Evolutionary conservation across 2,329 filamentous ascomycete species (phyloP).

Genomic region (Colletotrichum agaves): DNA sequence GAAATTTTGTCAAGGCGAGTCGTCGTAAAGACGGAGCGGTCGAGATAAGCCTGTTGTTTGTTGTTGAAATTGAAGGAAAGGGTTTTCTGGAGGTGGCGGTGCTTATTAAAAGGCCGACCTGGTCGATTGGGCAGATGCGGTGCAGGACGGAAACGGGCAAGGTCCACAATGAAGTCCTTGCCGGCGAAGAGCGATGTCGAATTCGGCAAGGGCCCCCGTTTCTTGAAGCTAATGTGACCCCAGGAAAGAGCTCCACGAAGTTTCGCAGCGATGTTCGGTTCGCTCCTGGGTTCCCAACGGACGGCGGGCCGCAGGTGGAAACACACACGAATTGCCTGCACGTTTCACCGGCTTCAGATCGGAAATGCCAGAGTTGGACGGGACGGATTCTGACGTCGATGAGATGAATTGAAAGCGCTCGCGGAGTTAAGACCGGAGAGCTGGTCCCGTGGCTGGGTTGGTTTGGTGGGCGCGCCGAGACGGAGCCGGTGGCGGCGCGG

Average conservation of each 20-base stretch:
- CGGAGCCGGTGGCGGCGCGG: slow-evolving; percentile 30
- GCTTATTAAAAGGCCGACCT: not conserved
- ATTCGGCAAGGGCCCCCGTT: slow-evolving; percentile 16
- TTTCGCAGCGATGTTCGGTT: slow-evolving; percentile 4
- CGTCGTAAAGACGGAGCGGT: not conserved
- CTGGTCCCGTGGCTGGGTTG: not conserved
- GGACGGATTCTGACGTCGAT: not conserved
- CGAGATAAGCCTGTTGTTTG: not conserved
- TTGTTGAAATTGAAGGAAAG: not conserved
- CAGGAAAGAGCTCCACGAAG: slow-evolving; percentile 7
- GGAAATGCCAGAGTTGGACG: not conserved
- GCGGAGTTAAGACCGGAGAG: not conserved
- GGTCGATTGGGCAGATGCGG: slow-evolving; percentile 2
- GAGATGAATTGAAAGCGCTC: not conserved
- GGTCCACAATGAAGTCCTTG: slow-evolving; percentile 21
- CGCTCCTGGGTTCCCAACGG: not conserved
- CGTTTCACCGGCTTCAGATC: slow-evolving; percentile 10
- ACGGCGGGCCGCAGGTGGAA: slow-evolving; percentile 10
- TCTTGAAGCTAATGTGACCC: slow-evolving; percentile 11
- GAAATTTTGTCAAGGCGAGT: not conserved
- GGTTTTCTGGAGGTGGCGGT: slow-evolving; percentile 15
- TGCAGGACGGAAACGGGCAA: slow-evolving; percentile 1
- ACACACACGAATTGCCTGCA: slow-evolving; percentile 2
- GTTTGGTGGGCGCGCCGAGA: slow-evolving; percentile 24
- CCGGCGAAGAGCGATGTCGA: not conserved